Evolutionary conservation across 441 rosid genomes (phyloP), one percentile per base, ranked within the genome.

Genomic region (Flueggea neowawraea): DNA sequence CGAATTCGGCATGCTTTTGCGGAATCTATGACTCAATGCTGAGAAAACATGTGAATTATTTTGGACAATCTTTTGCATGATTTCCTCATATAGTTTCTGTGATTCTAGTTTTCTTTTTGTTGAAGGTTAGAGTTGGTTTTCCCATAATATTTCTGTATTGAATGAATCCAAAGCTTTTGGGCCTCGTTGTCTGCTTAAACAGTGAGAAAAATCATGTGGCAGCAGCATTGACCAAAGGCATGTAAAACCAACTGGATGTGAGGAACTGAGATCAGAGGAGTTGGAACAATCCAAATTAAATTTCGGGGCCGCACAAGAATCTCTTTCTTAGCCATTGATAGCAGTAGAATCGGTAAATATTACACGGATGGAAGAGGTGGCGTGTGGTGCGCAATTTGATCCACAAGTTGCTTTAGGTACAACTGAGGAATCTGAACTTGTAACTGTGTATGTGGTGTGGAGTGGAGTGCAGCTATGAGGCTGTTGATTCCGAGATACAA

Each of bases 371-470:
- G 78, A 58, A 56, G 75, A 54, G 62, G 65, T 66, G 28, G 28
- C 28, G n/a, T 75, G 61, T 66, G 77, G 47, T 52, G 66, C 48
- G 61, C 77, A 57, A 61, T 67, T 81, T 71, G 87, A 73, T 45
- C 61, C 87, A 32, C 79, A 66, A 55, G 74, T 72, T 15, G 44
- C 57, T 55, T 70, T 61, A 49, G 66, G 70, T 57, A 53, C 68
- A 62, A 61, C 55, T 41, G 60, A 65, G 16, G 54, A 61, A 22
- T 69, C 54, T 17, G 17, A 67, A 70, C 67, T 70, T 32, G 71
- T 78, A 44, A 79, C 89, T 16, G 28, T 88, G 95, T 43, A 80
- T 82, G 50, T 86, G 95, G 95, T 88, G 95, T 16, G 88, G 85
- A 14, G 55, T 74, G 32, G 90, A 88, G 77, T 86, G 86, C 73